These are phyloP conservation scores for Westerdykella sp. DNA, from an alignment of 2,329 filamentous ascomycete genomes.

Conservation along the genomic window DNA sequence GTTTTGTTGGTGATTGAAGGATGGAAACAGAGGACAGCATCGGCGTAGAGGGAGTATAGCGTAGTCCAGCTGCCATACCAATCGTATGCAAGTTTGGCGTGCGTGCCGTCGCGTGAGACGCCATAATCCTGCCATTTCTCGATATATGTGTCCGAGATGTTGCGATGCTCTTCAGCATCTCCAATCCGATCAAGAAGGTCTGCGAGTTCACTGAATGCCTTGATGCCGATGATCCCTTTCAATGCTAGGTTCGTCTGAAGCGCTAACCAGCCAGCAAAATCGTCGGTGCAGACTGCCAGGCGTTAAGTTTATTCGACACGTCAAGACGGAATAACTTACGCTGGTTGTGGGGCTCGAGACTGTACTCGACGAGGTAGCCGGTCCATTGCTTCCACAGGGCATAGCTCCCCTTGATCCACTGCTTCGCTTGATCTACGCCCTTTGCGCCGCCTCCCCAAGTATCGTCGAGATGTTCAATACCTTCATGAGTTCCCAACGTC, in stretches of 20 bases:
- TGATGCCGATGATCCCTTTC: slow-evolving; percentile 77
- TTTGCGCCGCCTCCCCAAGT: slow-evolving; percentile 52
- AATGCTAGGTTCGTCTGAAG: slow-evolving; percentile 78
- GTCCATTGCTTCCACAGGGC: slow-evolving; percentile 72
- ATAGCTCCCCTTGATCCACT: slow-evolving; percentile 66
- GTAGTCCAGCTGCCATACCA: slow-evolving; percentile 78
- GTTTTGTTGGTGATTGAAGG: slow-evolving; percentile 42
- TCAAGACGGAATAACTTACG: slow-evolving; percentile 37
- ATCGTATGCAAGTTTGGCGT: slow-evolving; percentile 74
- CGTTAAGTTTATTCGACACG: background rate
- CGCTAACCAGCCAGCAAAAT: slow-evolving; percentile 72
- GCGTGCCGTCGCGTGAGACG: slow-evolving; percentile 61
- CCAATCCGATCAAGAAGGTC: slow-evolving; percentile 52
- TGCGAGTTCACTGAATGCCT: slow-evolving; percentile 68
- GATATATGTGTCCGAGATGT: slow-evolving; percentile 62
- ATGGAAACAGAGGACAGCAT: slow-evolving; percentile 76
- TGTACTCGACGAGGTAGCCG: slow-evolving; percentile 67
- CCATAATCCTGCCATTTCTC: slow-evolving; percentile 64
- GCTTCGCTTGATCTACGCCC: slow-evolving; percentile 52
- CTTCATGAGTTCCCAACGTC: slow-evolving; percentile 44
- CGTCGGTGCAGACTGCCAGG: slow-evolving; percentile 67
- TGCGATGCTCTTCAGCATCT: slow-evolving; percentile 55
- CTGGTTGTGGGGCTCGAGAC: slow-evolving; percentile 68
- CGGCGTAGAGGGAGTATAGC: slow-evolving; percentile 78
- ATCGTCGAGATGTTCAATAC: slow-evolving; percentile 54